Percentiles rank a stretch among this genome's conserved stretches.
Evolutionary conservation across 2,329 filamentous ascomycete genomes (phyloP).

Genomic region (Stachybotrys elegans): DNA sequence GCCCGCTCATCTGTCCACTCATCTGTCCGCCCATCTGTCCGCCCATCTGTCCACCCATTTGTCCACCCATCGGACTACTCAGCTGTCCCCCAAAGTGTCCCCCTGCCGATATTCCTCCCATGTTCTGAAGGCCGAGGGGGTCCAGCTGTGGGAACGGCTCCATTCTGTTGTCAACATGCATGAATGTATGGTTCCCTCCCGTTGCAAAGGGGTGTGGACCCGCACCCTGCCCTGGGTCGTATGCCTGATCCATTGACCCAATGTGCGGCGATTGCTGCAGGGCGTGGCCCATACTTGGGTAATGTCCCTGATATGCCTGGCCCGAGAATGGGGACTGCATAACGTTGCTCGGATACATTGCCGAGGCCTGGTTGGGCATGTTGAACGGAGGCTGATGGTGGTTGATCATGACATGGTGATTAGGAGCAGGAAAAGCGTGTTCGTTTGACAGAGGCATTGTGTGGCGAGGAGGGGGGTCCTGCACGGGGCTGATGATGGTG

Average conservation of each 20-base stretch:
- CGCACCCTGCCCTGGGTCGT: conserved; percentile 16
- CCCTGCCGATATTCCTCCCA: conserved; percentile 15
- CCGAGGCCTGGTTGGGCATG: too few species aligned
- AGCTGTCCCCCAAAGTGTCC: too few species aligned
- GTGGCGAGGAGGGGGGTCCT: conserved; percentile 44
- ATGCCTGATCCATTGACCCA: conserved; percentile 17
- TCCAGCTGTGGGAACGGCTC: conserved; percentile 28
- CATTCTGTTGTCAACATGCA: too few species aligned
- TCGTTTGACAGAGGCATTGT: conserved; percentile 19
- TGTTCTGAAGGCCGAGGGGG: conserved; percentile 25
- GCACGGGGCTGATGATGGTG: conserved; percentile 63
- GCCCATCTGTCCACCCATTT: too few species aligned
- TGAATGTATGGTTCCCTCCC: conserved; percentile 7
- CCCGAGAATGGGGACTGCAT: conserved; percentile 18
- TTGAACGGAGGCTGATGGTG: too few species aligned
- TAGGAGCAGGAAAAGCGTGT: too few species aligned
- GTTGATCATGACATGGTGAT: too few species aligned
- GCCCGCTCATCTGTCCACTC: conserved; percentile 21
- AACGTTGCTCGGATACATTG: too few species aligned
- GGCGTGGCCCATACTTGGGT: too few species aligned
- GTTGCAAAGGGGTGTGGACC: conserved; percentile 18
- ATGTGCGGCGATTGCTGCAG: conserved; percentile 18
- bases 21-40: too few species aligned
- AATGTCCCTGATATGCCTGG: too few species aligned
- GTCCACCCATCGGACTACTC: conserved; percentile 19